A percentile compares a stretch with the other conserved stretches of the same genome.
Conservation (phyloP, 257 asterid species). For the Voacanga thouarsii region DNA sequence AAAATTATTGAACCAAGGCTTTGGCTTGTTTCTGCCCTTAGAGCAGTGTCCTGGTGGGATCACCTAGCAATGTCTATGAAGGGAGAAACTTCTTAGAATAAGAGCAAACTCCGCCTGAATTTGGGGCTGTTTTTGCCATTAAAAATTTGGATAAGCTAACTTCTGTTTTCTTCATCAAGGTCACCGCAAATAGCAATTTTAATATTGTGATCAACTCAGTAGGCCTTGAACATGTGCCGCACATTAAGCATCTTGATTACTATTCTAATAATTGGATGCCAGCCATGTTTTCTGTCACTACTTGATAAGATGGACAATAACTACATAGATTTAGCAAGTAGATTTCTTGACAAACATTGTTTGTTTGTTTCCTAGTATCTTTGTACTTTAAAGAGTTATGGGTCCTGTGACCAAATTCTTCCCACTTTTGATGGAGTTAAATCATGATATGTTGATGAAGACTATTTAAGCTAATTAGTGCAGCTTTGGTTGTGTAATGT, state of each 20-base stretch:
- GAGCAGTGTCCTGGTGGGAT: background rate
- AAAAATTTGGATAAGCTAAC: background rate
- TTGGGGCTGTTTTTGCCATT: slow-evolving; percentile 12
- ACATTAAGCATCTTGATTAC: slow-evolving; percentile 12
- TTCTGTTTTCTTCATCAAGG: background rate
- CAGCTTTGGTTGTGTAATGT: background rate
- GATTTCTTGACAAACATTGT: slow-evolving; percentile 8
- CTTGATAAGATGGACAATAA: slow-evolving; percentile 20
- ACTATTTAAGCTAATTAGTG: background rate
- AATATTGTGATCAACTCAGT: background rate
- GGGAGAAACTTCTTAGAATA: background rate
- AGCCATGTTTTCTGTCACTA: background rate
- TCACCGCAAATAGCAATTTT: background rate
- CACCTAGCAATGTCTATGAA: background rate
- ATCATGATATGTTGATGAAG: background rate
- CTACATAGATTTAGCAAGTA: slow-evolving; percentile 6
- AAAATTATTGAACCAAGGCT: background rate
- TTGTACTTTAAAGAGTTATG: background rate
- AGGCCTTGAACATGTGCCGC: slow-evolving; percentile 12
- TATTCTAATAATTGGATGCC: slow-evolving; percentile 7
- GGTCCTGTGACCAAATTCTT: background rate
- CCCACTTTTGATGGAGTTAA: slow-evolving; percentile 11
- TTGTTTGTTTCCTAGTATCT: slow-evolving; percentile 8
- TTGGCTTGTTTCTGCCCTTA: background rate
- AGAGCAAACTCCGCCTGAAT: slow-evolving; percentile 17